A percentile compares a stretch with the other conserved stretches of the same genome.
Evolutionary conservation across 2,329 filamentous ascomycete species (phyloP).

Genomic region (Diaporthe aspalathi): DNA sequence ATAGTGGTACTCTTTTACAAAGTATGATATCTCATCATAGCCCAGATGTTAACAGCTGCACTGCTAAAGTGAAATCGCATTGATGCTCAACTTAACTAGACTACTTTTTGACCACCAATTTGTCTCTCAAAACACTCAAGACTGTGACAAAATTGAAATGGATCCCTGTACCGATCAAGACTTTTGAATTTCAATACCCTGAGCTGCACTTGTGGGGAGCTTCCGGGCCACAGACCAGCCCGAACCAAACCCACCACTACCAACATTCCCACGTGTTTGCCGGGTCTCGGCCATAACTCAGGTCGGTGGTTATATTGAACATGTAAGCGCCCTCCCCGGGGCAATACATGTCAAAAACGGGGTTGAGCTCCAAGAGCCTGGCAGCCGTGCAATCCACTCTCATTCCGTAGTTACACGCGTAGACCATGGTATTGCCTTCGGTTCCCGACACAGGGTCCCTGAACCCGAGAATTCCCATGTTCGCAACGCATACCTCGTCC

Average conservation of each 20-base stretch:
- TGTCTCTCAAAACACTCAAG: background rate
- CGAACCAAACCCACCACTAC: background rate
- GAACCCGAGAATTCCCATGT: background rate
- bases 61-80: no score
- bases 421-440: constrained; percentile 14
- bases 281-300: constrained; percentile 15
- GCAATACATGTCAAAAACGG: background rate
- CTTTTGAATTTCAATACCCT: background rate
- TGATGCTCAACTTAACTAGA: no score
- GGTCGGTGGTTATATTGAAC: background rate
- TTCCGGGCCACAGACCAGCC: background rate
- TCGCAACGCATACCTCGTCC: background rate
- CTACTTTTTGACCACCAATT: background rate
- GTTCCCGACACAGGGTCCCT: background rate
- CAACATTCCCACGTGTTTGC: background rate
- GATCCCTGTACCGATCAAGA: background rate
- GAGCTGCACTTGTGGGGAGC: no score
- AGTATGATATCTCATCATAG: no score
- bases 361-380: constrained; percentile 15
- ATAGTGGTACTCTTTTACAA: no score
- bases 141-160: background rate
- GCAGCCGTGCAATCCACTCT: background rate
- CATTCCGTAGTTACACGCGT: background rate
- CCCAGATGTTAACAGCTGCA: no score
- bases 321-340: constrained; percentile 4